phyloP scores from a whole-genome alignment of 1,139 yeast genomes.

The Kodamaea alishanica region DNA sequence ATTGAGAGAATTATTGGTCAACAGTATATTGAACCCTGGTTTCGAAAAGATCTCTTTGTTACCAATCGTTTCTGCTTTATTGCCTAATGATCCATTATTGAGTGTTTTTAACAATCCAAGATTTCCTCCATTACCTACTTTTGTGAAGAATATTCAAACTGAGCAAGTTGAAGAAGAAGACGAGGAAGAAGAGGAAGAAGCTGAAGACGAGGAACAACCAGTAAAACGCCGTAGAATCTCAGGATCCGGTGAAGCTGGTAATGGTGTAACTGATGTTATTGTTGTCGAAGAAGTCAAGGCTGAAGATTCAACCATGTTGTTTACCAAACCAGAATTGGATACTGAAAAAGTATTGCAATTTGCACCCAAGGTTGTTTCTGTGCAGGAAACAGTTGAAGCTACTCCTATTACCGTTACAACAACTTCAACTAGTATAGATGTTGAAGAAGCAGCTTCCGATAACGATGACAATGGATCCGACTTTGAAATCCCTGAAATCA shows the following conservation, averaged over 20 bases:
- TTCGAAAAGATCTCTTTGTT: slow-evolving; percentile 57
- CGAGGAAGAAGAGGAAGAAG: slow-evolving; percentile 19
- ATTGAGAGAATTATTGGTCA: slow-evolving; percentile 42
- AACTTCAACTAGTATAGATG: not conserved
- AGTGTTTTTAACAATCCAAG: slow-evolving; percentile 72
- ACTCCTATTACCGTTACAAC: not conserved
- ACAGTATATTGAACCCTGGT: slow-evolving; percentile 63
- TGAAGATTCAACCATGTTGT: slow-evolving; percentile 6
- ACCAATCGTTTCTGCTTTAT: slow-evolving; percentile 61
- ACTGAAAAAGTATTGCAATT: slow-evolving; percentile 8
- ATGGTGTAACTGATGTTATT: slow-evolving; percentile 2
- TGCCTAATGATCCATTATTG: slow-evolving; percentile 40
- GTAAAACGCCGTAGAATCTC: slow-evolving; percentile 8
- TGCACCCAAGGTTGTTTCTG: slow-evolving; percentile 5
- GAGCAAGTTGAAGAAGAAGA: slow-evolving; percentile 19
- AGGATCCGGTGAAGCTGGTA: not conserved
- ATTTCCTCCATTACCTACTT: slow-evolving; percentile 59
- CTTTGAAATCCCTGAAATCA: slow-evolving; percentile 57
- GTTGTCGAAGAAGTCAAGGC: slow-evolving; percentile 12
- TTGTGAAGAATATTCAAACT: slow-evolving; percentile 22
- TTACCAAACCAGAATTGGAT: slow-evolving; percentile 6
- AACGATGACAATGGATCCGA: slow-evolving; percentile 40
- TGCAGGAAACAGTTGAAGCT: not conserved
- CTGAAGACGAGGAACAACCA: slow-evolving; percentile 6
- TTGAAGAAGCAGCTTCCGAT: slow-evolving; percentile 8